Conservation (phyloP, 768 basidiomycete species). For the Coprinopsis marcescibilis region DNA sequence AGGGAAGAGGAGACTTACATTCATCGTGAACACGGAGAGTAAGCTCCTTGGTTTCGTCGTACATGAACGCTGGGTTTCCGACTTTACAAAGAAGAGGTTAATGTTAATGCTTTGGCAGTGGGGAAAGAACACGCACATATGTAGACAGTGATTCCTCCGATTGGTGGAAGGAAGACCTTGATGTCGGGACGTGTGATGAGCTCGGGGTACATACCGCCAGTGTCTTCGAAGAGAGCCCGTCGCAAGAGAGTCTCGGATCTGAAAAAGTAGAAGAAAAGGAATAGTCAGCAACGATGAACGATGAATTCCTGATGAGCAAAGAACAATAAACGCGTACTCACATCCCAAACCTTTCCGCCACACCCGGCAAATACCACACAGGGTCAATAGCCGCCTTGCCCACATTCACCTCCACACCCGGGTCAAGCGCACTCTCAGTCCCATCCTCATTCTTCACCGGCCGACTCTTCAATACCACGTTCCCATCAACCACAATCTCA, state of each 20-base stretch:
- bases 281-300: neutral
- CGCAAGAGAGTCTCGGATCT: constrained; percentile 82
- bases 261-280: constrained; percentile 4
- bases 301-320: neutral
- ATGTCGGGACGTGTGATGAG: constrained; percentile 93
- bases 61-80: constrained; percentile 75
- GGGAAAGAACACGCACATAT: constrained; percentile 51
- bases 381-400: constrained; percentile 95
- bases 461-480: constrained; percentile 66
- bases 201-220: constrained; percentile 94
- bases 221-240: constrained; percentile 93
- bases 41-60: constrained; percentile 71
- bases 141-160: constrained; percentile 87
- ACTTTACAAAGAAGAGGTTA: constrained; percentile 44
- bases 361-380: constrained; percentile 92
- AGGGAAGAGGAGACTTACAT: constrained; percentile 41
- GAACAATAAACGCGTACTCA: constrained; percentile 30
- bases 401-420: constrained; percentile 82
- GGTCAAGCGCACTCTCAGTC: constrained; percentile 36
- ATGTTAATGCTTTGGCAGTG: neutral
- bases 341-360: constrained; percentile 94
- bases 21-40: constrained; percentile 92
- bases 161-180: constrained; percentile 93
- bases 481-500: constrained; percentile 72
- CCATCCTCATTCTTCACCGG: constrained; percentile 64